A percentile compares a stretch with the other conserved stretches of the same genome.
Conservation (phyloP, 2,329 filamentous ascomycete species). For the Dactylellina leptospora region DNA sequence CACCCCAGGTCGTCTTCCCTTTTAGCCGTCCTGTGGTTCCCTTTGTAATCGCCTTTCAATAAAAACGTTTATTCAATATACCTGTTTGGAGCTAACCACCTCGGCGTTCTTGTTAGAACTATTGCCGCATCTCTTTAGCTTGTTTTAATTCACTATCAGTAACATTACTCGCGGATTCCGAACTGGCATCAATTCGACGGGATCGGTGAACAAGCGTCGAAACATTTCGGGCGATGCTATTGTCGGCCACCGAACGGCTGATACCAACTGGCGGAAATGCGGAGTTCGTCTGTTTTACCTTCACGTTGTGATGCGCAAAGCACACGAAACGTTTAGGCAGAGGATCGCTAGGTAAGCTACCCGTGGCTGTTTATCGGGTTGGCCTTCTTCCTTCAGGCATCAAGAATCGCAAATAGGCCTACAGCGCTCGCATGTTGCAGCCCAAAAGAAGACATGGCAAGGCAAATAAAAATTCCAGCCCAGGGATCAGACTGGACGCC, state of each 20-base stretch:
- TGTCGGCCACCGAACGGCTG: background rate
- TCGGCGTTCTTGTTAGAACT: constrained; percentile 28
- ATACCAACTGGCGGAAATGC: background rate
- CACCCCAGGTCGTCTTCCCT: constrained; percentile 32
- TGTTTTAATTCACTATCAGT: constrained; percentile 37
- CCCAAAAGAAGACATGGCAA: background rate
- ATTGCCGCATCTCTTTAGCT: constrained; percentile 8
- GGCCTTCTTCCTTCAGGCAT: constrained; percentile 14
- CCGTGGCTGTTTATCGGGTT: background rate
- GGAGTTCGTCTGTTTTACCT: background rate
- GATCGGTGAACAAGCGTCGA: constrained; percentile 4
- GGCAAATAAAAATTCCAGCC: background rate
- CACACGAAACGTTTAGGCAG: constrained; percentile 15
- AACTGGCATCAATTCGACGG: constrained; percentile 25
- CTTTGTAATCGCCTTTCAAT: constrained; percentile 41
- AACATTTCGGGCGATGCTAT: background rate
- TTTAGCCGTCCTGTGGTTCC: constrained; percentile 39
- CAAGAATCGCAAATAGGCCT: constrained; percentile 29
- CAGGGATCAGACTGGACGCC: background rate
- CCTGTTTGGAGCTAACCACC: too few species aligned
- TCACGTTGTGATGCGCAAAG: background rate
- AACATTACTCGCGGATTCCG: constrained; percentile 16
- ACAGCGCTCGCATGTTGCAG: constrained; percentile 33
- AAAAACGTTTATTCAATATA: background rate
- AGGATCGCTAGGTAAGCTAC: constrained; percentile 11